phyloP scores from a whole-genome alignment of 1,284 basidiomycete species.

The Bjerkandera adusta region DNA sequence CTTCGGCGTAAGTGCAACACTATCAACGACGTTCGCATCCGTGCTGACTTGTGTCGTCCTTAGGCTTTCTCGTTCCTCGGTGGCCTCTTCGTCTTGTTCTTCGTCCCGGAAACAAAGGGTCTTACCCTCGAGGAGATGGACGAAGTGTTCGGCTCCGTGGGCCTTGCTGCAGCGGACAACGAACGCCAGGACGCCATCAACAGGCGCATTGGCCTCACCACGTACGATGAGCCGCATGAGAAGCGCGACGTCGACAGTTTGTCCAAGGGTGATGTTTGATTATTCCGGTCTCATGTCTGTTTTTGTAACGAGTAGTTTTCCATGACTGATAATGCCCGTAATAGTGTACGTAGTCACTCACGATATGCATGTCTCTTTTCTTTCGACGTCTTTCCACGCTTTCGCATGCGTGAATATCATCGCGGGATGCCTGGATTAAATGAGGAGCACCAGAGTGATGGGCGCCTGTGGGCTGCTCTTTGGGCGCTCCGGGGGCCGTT shows the following conservation, averaged over 20 bases:
- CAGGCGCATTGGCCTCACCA: constrained; percentile 51
- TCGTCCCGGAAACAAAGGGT: constrained; percentile 70
- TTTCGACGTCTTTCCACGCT: too few relatives aligned
- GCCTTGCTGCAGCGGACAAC: constrained; percentile 51
- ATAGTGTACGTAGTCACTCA: too few relatives aligned
- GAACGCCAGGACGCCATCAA: constrained; percentile 55
- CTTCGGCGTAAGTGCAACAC: constrained; percentile 49
- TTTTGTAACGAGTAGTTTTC: too few relatives aligned
- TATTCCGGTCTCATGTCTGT: neutral
- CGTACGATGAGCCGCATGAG: constrained; percentile 23
- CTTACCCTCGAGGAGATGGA: constrained; percentile 72
- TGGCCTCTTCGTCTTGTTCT: constrained; percentile 59
- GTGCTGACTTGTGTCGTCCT: neutral
- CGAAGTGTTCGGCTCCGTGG: constrained; percentile 57
- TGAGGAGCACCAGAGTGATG: too few relatives aligned
- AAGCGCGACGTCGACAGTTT: constrained; percentile 12
- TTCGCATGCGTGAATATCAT: too few relatives aligned
- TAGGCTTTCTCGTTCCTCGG: constrained; percentile 62
- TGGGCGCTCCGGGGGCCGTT: too few relatives aligned
- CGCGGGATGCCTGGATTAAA: too few relatives aligned
- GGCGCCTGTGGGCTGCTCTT: too few relatives aligned
- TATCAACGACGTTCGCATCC: neutral
- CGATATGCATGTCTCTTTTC: too few relatives aligned
- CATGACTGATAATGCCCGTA: too few relatives aligned
- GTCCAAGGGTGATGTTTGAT: constrained; percentile 2